Conservation (phyloP, 495 filamentous ascomycete genomes). For the Platismatia glauca region DNA sequence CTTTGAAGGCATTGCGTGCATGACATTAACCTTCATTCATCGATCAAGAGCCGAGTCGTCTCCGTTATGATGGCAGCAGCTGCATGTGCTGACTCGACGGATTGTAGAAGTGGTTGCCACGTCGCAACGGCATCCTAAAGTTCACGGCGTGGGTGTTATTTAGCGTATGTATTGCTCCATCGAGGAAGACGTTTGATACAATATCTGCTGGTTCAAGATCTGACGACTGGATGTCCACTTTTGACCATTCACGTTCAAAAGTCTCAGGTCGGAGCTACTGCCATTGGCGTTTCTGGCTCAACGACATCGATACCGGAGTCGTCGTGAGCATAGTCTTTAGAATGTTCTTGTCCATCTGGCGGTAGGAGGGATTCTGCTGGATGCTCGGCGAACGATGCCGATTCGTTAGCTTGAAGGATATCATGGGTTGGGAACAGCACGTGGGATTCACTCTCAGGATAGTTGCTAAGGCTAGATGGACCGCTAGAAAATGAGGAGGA, state of each 20-base stretch:
- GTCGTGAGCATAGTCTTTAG: constrained; percentile 26
- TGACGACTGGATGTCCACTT: neutral
- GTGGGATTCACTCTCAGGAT: neutral
- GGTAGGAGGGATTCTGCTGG: constrained; percentile 24
- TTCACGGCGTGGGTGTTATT: neutral
- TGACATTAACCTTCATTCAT: too few relatives aligned
- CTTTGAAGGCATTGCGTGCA: too few relatives aligned
- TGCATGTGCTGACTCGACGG: neutral
- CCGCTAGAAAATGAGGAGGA: neutral
- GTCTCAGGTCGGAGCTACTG: neutral
- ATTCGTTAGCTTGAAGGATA: neutral
- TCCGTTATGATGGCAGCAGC: neutral
- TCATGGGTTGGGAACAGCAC: neutral
- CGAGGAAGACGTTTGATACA: neutral
- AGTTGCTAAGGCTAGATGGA: neutral
- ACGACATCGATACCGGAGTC: neutral
- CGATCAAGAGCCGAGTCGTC: neutral
- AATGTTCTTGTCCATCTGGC: constrained; percentile 22
- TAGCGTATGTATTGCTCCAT: neutral
- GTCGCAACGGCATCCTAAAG: neutral
- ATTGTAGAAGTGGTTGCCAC: neutral
- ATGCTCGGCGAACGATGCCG: neutral
- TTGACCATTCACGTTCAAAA: neutral
- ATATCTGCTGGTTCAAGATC: neutral
- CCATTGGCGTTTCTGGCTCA: neutral